phyloP scores from a whole-genome alignment of 2,329 filamentous ascomycete genomes.

The Sporothrix variecibatus region DNA sequence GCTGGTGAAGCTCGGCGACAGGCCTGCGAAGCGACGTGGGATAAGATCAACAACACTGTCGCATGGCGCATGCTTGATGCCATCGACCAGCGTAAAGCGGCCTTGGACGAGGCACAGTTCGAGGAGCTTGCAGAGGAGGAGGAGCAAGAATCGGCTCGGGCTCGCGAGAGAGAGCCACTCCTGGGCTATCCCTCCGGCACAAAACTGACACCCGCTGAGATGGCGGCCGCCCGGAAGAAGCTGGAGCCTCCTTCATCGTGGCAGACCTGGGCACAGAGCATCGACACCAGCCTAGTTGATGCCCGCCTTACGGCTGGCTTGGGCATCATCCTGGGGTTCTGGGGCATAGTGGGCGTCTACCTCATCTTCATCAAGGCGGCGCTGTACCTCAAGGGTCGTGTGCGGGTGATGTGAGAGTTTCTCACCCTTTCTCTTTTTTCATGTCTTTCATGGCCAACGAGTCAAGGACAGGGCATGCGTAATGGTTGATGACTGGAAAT shows the following conservation, averaged over 20 bases:
- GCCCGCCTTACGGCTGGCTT: conserved; percentile 49
- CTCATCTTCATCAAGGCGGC: conserved; percentile 50
- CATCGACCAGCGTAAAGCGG: conserved; percentile 49
- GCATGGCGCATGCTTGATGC: conserved; percentile 63
- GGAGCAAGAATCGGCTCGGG: conserved; percentile 4
- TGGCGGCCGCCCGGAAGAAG: conserved; percentile 11
- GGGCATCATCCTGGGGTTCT: conserved; percentile 50
- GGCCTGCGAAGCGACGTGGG: conserved; percentile 67
- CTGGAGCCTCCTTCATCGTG: conserved; percentile 39
- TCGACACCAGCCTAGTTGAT: conserved; percentile 46
- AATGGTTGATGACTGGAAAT: not conserved
- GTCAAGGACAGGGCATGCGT: not conserved
- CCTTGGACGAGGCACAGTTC: conserved; percentile 29
- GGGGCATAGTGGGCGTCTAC: conserved; percentile 52
- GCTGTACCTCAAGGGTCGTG: conserved; percentile 32
- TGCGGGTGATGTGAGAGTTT: conserved; percentile 24
- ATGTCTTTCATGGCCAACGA: not conserved
- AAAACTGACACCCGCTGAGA: conserved; percentile 1
- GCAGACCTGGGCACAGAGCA: conserved; percentile 45
- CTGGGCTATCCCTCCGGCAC: conserved; percentile 24
- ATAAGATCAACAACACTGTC: conserved; percentile 70
- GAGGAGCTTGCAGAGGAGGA: conserved; percentile 9
- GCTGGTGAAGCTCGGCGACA: conserved; percentile 52
- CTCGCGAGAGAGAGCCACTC: conserved; percentile 24
- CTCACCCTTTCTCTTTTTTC: not conserved